Conservation (phyloP, 2,329 filamentous ascomycete species). For the Aureobasidium zeae region DNA sequence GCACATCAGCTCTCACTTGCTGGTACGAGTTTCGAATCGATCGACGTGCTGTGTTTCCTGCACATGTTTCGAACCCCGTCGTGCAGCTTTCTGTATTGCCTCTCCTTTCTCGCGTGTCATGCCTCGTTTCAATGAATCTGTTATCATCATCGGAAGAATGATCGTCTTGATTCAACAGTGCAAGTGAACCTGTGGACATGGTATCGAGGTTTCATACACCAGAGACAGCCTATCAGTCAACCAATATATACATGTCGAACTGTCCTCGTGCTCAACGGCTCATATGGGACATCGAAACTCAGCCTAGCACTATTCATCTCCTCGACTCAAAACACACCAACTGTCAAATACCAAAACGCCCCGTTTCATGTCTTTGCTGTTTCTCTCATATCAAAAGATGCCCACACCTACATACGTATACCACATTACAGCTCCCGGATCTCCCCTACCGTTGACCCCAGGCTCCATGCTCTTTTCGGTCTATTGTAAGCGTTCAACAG, state of each 20-base stretch:
- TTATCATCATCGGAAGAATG: conserved; percentile 8
- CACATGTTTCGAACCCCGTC: background rate
- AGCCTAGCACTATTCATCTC: conserved; percentile 1
- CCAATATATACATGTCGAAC: conserved; percentile 6
- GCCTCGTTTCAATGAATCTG: conserved; percentile 13
- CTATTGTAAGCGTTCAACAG: too few species aligned
- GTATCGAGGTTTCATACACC: conserved; percentile 9
- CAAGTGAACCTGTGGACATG: background rate
- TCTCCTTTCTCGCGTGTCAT: conserved; percentile 10
- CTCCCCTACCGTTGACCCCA: background rate
- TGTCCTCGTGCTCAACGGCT: conserved; percentile 13
- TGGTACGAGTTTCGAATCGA: background rate
- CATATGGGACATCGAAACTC: conserved; percentile 5
- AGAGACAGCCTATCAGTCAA: conserved; percentile 13
- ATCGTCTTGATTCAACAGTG: conserved; percentile 8
- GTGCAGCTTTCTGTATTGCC: background rate
- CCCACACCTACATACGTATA: background rate
- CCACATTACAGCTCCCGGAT: too few species aligned
- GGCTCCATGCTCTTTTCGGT: background rate
- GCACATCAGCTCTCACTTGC: background rate
- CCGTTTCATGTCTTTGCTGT: conserved; percentile 14
- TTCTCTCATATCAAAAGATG: conserved; percentile 7
- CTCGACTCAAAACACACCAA: conserved; percentile 7
- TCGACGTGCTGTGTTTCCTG: conserved; percentile 2
- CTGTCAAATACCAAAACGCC: conserved; percentile 10